Evolutionary conservation across 2,329 filamentous ascomycete genomes (phyloP).

Genomic region (Trichoderma gracile): DNA sequence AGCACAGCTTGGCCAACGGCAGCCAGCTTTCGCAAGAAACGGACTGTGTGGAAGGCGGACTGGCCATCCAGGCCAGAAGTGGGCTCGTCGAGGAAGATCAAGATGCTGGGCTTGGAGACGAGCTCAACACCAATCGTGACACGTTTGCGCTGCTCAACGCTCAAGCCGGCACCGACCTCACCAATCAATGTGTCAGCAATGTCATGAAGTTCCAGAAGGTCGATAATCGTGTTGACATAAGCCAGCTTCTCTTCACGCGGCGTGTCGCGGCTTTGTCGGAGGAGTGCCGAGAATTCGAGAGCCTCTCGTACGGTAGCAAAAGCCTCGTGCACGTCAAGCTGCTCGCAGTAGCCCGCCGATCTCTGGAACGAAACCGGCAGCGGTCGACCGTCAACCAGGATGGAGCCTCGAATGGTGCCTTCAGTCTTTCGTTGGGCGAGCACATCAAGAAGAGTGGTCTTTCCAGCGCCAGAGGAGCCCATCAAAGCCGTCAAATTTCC

Average conservation of each 20-base stretch:
- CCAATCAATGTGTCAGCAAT: conserved; percentile 52
- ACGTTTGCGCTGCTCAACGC: conserved; percentile 55
- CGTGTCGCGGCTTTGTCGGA: conserved; percentile 68
- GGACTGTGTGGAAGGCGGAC: conserved; percentile 65
- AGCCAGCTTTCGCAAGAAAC: conserved; percentile 66
- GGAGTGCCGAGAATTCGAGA: conserved; percentile 63
- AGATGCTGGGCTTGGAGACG: conserved; percentile 59
- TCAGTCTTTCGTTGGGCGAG: conserved; percentile 78
- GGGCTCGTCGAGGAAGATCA: conserved; percentile 64
- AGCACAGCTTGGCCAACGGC: conserved; percentile 67
- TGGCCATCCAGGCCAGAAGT: conserved; percentile 68
- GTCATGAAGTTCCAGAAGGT: conserved; percentile 55
- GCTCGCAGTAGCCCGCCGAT: conserved; percentile 77
- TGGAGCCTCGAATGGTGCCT: conserved; percentile 72
- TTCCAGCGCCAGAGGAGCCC: conserved; percentile 79
- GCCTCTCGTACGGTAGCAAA: conserved; percentile 69
- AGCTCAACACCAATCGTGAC: conserved; percentile 64
- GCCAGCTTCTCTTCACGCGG: conserved; percentile 67
- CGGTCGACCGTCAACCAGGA: conserved; percentile 72
- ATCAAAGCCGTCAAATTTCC: conserved; percentile 78
- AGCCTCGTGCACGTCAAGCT: conserved; percentile 75
- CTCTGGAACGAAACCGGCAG: conserved; percentile 75
- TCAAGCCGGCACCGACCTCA: conserved; percentile 52
- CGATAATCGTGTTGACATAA: conserved; percentile 78
- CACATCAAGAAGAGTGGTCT: conserved; percentile 82